Evolutionary conservation across 108 stramenopile genomes (phyloP), one percentile per base, ranked within the genome.

Genomic region (Nannochloropsis gaditana): DNA sequence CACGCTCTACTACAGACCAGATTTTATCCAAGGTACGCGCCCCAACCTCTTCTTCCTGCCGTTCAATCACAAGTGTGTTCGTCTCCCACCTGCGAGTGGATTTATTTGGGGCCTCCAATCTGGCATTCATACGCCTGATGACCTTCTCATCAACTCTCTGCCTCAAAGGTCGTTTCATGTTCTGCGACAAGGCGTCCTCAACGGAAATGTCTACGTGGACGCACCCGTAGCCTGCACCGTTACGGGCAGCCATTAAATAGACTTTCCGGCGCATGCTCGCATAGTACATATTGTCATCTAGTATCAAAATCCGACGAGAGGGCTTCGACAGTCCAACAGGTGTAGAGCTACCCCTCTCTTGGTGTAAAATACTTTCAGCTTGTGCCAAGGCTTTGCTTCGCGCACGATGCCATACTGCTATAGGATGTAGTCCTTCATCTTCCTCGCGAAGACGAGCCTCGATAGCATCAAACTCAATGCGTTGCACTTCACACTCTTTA

Each of bases 241-340:
- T 4, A 15, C 59, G 59, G 59, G 59, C 59, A 0, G 59, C 59
- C 19, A 73, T 15, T n/a, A n/a, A n/a, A n/a, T 73, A 73, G 8
- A n/a, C 59, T 73, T 73, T 2, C 8, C 59, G 59, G 8, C 59
- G 59, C 59, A 73, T 73, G 59, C 59, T 73, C 8, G 59, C 59
- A n/a, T 73, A 73, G 59, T 73, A 73, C 59, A 73, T 73, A 6
- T 73, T 73, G 59, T 73, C 59, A n/a, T 73, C 59, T n/a, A 73
- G 59, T n/a, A 73, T n/a, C 4, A 73, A 2, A 8, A 73, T n/a
- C 19, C 15, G 19, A 73, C 59, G 59, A 50, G 11, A 15, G n/a
- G 4, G 59, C 59, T 2, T 73, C 2, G 15, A 15, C 59, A 2
- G 19, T n/a, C 15, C 59, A 31, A 31, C 31, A 31, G 31, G 31